Conservation (phyloP, 2,329 filamentous ascomycete species). For the Fusarium albosuccineum region DNA sequence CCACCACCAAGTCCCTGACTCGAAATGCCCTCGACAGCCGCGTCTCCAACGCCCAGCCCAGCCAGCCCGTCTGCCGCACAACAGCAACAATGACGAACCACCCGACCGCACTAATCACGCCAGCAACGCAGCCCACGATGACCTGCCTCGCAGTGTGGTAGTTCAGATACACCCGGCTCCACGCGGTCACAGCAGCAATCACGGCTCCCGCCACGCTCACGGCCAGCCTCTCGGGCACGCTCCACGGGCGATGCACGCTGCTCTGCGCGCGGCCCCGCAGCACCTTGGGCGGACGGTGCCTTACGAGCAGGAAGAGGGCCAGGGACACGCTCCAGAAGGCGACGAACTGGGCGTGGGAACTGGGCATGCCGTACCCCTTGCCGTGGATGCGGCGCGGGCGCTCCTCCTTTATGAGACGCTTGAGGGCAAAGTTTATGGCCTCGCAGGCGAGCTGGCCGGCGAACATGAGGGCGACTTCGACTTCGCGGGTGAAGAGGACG, state of each 20-base stretch:
- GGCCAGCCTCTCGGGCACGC: conserved; percentile 69
- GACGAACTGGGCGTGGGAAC: conserved; percentile 94
- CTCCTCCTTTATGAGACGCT: conserved; percentile 92
- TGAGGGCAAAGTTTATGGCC: conserved; percentile 88
- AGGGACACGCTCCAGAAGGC: conserved; percentile 91
- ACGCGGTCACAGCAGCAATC: conserved; percentile 77
- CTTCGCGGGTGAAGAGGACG: conserved; percentile 90
- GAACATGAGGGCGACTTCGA: conserved; percentile 91
- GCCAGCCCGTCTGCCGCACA: conserved; percentile 74
- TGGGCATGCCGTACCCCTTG: conserved; percentile 98
- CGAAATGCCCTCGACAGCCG: conserved; percentile 75
- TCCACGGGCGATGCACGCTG: conserved; percentile 62
- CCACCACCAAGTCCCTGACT: conserved; percentile 84
- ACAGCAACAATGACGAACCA: conserved; percentile 85
- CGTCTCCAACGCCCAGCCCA: conserved; percentile 79
- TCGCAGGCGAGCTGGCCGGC: conserved; percentile 93
- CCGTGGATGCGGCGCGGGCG: conserved; percentile 85
- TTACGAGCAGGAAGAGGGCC: conserved; percentile 84
- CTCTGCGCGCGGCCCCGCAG: conserved; percentile 10
- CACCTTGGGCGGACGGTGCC: conserved; percentile 73
- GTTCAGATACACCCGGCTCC: conserved; percentile 88
- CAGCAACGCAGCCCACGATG: conserved; percentile 80
- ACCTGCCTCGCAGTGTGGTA: conserved; percentile 95
- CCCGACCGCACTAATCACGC: conserved; percentile 74
- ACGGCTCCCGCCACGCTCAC: conserved; percentile 67